phyloP scores from a whole-genome alignment of 306 rosid genomes.

The Adenanthera pavonina region DNA sequence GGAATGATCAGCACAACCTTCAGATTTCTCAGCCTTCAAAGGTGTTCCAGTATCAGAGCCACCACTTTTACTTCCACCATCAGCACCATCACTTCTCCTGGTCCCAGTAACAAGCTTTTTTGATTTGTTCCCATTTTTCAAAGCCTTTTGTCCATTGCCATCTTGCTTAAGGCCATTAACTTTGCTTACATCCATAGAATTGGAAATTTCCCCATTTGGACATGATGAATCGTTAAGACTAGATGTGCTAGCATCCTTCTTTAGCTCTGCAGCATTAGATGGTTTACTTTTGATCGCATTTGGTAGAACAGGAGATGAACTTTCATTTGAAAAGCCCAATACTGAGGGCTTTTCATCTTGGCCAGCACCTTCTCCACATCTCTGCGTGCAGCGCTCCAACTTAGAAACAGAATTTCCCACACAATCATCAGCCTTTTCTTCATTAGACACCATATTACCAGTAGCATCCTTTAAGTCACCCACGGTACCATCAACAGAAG shows the following conservation, averaged over 20 bases:
- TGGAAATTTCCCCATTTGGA: conserved; percentile 38
- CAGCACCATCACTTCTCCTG: conserved; percentile 53
- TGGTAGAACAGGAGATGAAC: conserved; percentile 54
- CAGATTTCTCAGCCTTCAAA: conserved; percentile 50
- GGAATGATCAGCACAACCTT: conserved; percentile 42
- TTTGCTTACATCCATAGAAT: conserved; percentile 41
- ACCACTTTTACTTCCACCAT: conserved; percentile 52
- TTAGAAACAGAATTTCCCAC: conserved; percentile 51
- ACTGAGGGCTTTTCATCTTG: conserved; percentile 53
- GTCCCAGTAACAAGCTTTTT: conserved; percentile 57
- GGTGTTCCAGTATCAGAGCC: conserved; percentile 43
- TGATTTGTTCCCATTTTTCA: conserved; percentile 58
- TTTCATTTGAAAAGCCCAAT: conserved; percentile 49
- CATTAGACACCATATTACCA: conserved; percentile 49
- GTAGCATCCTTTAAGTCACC: conserved; percentile 56
- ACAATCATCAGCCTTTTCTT: conserved; percentile 45
- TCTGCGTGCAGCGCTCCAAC: conserved; percentile 64
- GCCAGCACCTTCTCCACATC: conserved; percentile 56
- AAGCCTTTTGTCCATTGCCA: conserved; percentile 50
- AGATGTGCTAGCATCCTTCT: conserved; percentile 51
- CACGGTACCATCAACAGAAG: conserved; percentile 58
- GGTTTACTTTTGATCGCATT: conserved; percentile 53
- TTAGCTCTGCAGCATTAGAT: conserved; percentile 42
- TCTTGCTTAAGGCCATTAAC: conserved; percentile 47
- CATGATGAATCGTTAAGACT: conserved; percentile 28